Percentiles rank a stretch among this genome's conserved stretches.
phyloP scores from a whole-genome alignment of 176 grass and related monocot genomes.

The Rhynchospora breviuscula region DNA sequence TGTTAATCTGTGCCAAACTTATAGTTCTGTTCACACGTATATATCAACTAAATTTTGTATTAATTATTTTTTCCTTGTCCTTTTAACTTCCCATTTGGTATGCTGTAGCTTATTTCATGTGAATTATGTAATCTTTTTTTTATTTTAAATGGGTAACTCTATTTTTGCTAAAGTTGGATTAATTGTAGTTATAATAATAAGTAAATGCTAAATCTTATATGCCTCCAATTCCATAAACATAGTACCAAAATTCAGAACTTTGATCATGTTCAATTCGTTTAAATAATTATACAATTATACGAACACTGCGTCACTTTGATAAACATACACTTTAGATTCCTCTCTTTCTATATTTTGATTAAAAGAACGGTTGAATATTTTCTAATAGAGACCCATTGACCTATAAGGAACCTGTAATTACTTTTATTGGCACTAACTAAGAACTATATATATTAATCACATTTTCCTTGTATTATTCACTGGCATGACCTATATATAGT shows the following conservation, averaged over 20 bases:
- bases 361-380: no score
- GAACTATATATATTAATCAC: neutral
- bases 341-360: neutral
- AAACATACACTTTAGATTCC: neutral
- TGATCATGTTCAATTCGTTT: neutral
- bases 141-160: no score
- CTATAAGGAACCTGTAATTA: neutral
- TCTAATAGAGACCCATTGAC: neutral
- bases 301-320: neutral
- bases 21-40: no score
- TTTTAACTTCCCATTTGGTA: neutral
- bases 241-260: neutral
- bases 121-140: no score
- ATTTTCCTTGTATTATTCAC: slow-evolving; percentile 4
- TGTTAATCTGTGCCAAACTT: no score
- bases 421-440: neutral
- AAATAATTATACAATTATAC: neutral
- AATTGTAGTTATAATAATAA: no score
- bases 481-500: neutral
- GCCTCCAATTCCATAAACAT: no score
- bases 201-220: no score
- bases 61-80: neutral
- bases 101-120: neutral
- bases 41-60: neutral
- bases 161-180: no score